Evolutionary conservation across 371 early-diverging fungal species (phyloP).

Genomic region (Mucor circinelloides): DNA sequence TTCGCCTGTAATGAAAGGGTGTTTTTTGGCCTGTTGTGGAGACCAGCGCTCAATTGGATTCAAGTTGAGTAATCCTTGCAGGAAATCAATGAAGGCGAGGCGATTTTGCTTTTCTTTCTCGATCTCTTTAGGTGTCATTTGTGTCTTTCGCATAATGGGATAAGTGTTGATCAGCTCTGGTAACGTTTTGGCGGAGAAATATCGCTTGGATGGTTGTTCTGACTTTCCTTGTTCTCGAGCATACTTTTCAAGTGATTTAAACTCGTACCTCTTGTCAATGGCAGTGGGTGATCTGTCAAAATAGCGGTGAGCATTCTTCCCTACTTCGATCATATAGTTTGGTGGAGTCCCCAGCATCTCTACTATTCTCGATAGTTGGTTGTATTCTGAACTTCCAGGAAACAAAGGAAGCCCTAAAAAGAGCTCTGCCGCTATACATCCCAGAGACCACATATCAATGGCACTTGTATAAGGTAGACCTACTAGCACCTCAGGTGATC

Average conservation of each 20-base stretch:
- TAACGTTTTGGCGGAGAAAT: conserved; percentile 82
- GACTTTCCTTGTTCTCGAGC: conserved; percentile 70
- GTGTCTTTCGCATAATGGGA: conserved; percentile 76
- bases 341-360: conserved; percentile 76
- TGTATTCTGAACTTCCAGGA: conserved; percentile 93
- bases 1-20: conserved; percentile 95
- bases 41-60: conserved; percentile 96
- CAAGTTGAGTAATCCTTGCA: conserved; percentile 83
- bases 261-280: conserved; percentile 62
- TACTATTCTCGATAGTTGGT: conserved; percentile 87
- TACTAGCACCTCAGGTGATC: conserved; percentile 93
- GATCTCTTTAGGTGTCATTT: conserved; percentile 65
- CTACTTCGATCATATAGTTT: conserved; percentile 88
- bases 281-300: conserved; percentile 65
- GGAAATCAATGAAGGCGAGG: conserved; percentile 84
- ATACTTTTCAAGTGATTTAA: conserved; percentile 86
- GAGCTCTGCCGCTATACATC: conserved; percentile 96
- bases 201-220: conserved; percentile 91
- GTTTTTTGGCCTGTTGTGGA: conserved; percentile 92
- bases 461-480: conserved; percentile 81
- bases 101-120: conserved; percentile 81
- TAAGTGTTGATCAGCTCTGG: conserved; percentile 85
- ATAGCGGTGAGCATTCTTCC: conserved; percentile 82
- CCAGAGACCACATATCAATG: conserved; percentile 98
- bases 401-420: conserved; percentile 87